These are phyloP conservation scores for Teunomyces cretensis DNA, from an alignment of 805 yeast species.

Conservation along the genomic window DNA sequence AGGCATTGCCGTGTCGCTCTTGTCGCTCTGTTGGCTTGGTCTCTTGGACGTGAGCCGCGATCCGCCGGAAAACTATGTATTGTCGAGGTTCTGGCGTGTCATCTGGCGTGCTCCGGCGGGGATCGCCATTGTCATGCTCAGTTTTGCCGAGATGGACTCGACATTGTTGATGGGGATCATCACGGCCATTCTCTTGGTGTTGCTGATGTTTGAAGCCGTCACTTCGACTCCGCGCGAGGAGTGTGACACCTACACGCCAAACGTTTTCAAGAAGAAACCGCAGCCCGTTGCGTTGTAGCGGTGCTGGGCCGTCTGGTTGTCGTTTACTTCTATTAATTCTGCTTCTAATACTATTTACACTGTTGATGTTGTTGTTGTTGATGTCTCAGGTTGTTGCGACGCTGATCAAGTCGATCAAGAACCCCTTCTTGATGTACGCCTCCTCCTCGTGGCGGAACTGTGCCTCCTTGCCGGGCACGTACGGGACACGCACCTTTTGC, in stretches of 20 bases:
- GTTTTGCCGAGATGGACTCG: conserved; percentile 43
- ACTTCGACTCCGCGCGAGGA: conserved; percentile 23
- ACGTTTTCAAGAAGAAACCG: background rate
- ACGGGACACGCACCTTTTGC: background rate
- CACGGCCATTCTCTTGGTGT: conserved; percentile 30
- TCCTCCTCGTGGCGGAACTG: conserved; percentile 20
- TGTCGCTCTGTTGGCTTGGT: conserved; percentile 41
- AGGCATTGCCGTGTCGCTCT: conserved; percentile 48
- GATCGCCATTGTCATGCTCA: conserved; percentile 35
- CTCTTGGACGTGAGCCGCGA: conserved; percentile 47
- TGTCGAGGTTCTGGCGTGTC: conserved; percentile 39
- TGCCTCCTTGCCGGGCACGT: conserved; percentile 6
- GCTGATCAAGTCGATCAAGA: conserved; percentile 18
- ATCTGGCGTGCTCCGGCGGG: conserved; percentile 43
- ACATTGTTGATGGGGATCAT: conserved; percentile 44
- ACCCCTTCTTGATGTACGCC: conserved; percentile 21
- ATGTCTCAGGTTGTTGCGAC: background rate
- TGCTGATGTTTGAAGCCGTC: conserved; percentile 39
- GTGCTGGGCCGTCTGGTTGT: no score
- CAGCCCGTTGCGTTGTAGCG: no score
- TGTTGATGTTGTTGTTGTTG: no score
- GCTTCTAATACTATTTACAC: no score
- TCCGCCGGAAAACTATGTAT: conserved; percentile 23
- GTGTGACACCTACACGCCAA: background rate
- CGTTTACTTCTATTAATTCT: no score